Conservation (phyloP, 345 rosid genomes). For the Hypericum androsaemum region DNA sequence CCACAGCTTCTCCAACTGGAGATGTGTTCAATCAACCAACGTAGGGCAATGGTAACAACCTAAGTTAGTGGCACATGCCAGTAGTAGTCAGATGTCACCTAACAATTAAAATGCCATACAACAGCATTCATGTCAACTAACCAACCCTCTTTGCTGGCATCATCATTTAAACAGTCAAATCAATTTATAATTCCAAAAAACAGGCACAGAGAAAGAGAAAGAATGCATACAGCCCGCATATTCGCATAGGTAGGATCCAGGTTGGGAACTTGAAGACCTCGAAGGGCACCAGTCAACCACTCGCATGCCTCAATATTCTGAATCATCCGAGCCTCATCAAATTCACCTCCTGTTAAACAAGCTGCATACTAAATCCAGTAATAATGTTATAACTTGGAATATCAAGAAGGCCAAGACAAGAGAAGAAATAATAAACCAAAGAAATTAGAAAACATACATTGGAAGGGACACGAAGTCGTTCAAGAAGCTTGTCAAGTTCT, state of each 20-base stretch:
- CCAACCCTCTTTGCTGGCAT: no score
- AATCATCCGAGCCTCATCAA: constrained; percentile 88
- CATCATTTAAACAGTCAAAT: no score
- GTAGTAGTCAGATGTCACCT: no score
- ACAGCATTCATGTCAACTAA: no score
- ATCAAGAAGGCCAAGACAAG: no score
- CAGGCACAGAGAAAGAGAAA: constrained; percentile 8
- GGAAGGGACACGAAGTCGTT: constrained; percentile 69
- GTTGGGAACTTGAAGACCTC: constrained; percentile 72
- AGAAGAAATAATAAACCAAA: background rate
- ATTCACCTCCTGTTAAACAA: constrained; percentile 72
- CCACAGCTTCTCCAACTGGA: no score
- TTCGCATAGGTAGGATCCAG: constrained; percentile 72
- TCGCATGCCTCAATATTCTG: constrained; percentile 96
- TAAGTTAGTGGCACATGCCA: no score
- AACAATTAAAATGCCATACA: no score
- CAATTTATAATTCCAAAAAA: background rate
- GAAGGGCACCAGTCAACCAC: constrained; percentile 82
- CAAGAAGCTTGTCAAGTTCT: constrained; percentile 90
- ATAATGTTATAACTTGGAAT: constrained; percentile 14
- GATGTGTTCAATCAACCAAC: no score
- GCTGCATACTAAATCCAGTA: constrained; percentile 66
- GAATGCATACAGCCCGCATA: constrained; percentile 70
- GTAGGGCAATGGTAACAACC: no score
- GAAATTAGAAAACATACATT: constrained; percentile 38